Evolutionary conservation across 176 grass and related monocot species (phyloP).

Genomic region (Alopecurus myosuroides): DNA sequence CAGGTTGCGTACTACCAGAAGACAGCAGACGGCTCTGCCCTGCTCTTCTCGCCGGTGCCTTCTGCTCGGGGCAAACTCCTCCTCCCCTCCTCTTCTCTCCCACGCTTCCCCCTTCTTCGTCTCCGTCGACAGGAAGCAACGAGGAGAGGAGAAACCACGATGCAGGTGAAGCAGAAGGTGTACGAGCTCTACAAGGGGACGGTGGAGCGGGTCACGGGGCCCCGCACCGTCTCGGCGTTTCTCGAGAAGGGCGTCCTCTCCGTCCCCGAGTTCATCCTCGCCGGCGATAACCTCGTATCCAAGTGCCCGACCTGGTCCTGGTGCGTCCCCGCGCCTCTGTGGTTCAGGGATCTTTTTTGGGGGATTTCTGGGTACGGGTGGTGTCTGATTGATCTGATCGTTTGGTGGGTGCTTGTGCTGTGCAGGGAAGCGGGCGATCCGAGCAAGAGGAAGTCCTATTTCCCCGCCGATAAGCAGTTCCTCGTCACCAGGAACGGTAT

Average conservation of each 20-base stretch:
- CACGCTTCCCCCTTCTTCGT: not conserved
- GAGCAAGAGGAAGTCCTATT: slow-evolving; percentile 72
- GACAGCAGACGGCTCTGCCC: not conserved
- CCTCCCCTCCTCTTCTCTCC: not conserved
- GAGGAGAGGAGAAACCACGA: not conserved
- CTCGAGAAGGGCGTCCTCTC: slow-evolving; percentile 93
- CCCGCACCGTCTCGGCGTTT: slow-evolving; percentile 86
- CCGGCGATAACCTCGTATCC: slow-evolving; percentile 96
- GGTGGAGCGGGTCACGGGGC: slow-evolving; percentile 70
- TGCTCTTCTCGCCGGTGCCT: slow-evolving; percentile 23
- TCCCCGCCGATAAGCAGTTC: slow-evolving; percentile 81
- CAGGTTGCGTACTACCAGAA: slow-evolving; percentile 11
- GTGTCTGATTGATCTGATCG: slow-evolving; percentile 32
- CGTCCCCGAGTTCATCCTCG: slow-evolving; percentile 86
- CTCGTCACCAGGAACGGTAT: slow-evolving; percentile 94
- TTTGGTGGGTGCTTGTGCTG: slow-evolving; percentile 16
- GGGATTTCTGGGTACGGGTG: not conserved
- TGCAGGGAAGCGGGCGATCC: slow-evolving; percentile 81
- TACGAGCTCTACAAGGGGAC: slow-evolving; percentile 82
- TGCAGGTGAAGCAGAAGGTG: slow-evolving; percentile 77
- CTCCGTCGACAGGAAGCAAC: not conserved
- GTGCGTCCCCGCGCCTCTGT: slow-evolving; percentile 27
- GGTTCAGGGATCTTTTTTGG: not conserved
- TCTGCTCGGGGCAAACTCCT: slow-evolving; percentile 11
- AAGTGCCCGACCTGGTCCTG: slow-evolving; percentile 99